These are phyloP conservation scores for Pythium phragmiticola DNA, from an alignment of 352 stramenopile genomes.

Conservation along the genomic window DNA sequence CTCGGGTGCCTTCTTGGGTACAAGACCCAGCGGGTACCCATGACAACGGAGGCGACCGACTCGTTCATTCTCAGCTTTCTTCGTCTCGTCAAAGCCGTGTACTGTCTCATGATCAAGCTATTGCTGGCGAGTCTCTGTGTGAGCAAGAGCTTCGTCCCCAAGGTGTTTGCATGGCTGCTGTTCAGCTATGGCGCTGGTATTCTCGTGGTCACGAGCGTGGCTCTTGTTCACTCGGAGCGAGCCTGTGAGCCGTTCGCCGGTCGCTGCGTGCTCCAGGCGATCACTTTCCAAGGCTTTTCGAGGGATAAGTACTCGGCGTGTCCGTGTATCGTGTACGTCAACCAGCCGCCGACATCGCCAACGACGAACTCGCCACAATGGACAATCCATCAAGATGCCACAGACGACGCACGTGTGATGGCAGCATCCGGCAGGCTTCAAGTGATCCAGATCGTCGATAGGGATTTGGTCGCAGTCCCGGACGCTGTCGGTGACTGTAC, in stretches of 20 bases:
- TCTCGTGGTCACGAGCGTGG: slow-evolving; percentile 6
- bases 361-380: slow-evolving; percentile 14
- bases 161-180: slow-evolving; percentile 12
- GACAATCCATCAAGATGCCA: slow-evolving; percentile 5
- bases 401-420: neutral
- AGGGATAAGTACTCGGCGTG: slow-evolving; percentile 2
- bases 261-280: slow-evolving; percentile 8
- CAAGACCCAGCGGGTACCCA: slow-evolving; percentile 14
- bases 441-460: slow-evolving; percentile 20
- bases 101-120: slow-evolving; percentile 15
- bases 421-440: slow-evolving; percentile 5
- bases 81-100: slow-evolving; percentile 8
- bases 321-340: slow-evolving; percentile 20
- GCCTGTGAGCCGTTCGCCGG: slow-evolving; percentile 6
- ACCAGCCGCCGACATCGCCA: neutral
- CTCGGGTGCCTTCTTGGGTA: slow-evolving; percentile 18
- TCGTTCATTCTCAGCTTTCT: slow-evolving; percentile 15
- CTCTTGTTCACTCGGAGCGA: slow-evolving; percentile 3
- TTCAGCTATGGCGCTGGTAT: slow-evolving; percentile 19
- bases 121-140: slow-evolving; percentile 16
- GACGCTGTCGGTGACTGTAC: slow-evolving; percentile 6
- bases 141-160: slow-evolving; percentile 13
- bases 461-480: slow-evolving; percentile 6
- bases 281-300: slow-evolving; percentile 9
- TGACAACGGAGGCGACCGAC: neutral